Evolutionary conservation across 2,329 filamentous ascomycete species (phyloP).

Genomic region (Xylaria sp.): DNA sequence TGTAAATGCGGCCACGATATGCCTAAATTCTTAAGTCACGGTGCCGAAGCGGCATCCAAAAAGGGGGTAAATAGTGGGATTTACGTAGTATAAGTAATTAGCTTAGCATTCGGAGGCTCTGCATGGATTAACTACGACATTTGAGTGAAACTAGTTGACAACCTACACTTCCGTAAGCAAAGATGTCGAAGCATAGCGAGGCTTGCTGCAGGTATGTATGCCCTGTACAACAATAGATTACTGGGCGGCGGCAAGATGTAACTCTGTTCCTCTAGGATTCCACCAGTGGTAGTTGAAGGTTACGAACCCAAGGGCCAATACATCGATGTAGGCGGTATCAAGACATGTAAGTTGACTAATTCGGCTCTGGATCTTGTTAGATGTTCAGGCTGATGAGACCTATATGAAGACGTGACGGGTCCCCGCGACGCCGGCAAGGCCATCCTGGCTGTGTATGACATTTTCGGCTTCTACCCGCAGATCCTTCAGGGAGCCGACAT

Average conservation of each 20-base stretch:
- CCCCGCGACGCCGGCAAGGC: constrained; percentile 62
- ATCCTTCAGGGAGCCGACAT: constrained; percentile 77
- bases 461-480: constrained; percentile 77
- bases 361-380: too few species aligned
- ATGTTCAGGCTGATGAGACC: constrained; percentile 3
- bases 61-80: not conserved
- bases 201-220: constrained; percentile 41
- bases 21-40: not conserved
- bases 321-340: constrained; percentile 32
- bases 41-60: not conserved
- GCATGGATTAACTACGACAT: not conserved
- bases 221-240: not conserved
- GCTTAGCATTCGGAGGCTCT: not conserved
- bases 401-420: constrained; percentile 56
- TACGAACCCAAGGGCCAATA: constrained; percentile 41
- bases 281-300: constrained; percentile 36
- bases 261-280: constrained; percentile 29
- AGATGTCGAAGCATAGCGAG: constrained; percentile 40
- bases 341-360: constrained; percentile 35
- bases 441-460: constrained; percentile 70
- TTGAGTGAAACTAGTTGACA: not conserved
- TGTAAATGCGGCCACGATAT: not conserved
- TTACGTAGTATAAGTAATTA: not conserved
- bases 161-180: not conserved
- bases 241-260: constrained; percentile 3